phyloP scores from a whole-genome alignment of 495 filamentous ascomycete species.

The Parathielavia appendiculata region DNA sequence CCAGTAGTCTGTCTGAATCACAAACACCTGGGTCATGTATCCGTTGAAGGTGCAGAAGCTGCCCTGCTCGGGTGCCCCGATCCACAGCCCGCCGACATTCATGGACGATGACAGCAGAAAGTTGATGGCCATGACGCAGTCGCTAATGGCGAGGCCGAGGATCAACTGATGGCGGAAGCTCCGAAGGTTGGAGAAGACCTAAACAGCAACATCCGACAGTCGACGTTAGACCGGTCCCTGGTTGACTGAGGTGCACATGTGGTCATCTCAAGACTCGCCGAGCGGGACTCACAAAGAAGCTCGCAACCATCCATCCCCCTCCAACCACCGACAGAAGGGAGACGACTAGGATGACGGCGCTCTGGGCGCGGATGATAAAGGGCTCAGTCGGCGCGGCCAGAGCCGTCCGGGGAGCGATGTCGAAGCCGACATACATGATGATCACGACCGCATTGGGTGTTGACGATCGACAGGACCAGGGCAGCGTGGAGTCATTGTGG shows the following conservation, averaged over 20 bases:
- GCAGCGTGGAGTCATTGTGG: neutral
- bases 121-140: conserved; percentile 42
- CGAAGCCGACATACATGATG: neutral
- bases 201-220: neutral
- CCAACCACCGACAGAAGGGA: conserved; percentile 38
- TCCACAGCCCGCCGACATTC: conserved; percentile 32
- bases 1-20: conserved; percentile 47
- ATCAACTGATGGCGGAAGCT: conserved; percentile 44
- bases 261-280: neutral
- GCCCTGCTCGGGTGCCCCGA: conserved; percentile 31
- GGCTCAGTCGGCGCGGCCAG: conserved; percentile 34
- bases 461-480: neutral
- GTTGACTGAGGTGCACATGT: too few species aligned
- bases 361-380: conserved; percentile 29
- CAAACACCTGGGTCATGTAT: conserved; percentile 43
- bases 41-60: conserved; percentile 43
- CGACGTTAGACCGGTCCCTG: neutral
- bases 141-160: conserved; percentile 41
- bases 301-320: conserved; percentile 40
- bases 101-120: conserved; percentile 37
- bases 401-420: conserved; percentile 16
- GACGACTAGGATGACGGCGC: conserved; percentile 33
- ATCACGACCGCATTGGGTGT: neutral
- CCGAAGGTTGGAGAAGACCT: conserved; percentile 22
- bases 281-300: conserved; percentile 33